Base-by-base conservation (phyloP, 352 stramenopile genomes). In the Pythium vanterpoolii region DNA sequence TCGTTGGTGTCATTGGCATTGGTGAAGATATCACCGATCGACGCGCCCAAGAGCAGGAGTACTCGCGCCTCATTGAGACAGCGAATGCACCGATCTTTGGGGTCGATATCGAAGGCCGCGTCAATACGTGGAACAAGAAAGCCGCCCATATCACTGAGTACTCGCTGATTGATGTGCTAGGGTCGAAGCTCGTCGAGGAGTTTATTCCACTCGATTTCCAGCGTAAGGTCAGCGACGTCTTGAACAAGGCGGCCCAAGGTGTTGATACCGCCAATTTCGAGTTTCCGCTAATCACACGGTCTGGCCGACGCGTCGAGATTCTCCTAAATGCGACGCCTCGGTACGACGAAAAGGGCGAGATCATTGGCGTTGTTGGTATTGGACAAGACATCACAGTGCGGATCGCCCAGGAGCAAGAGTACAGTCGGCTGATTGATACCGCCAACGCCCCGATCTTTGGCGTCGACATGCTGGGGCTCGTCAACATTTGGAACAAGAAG, bases 401-500 rank as follows among this genome's bases (percentile, higher is more conserved):
- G 39, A 83, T 95, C 9, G 87, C 90, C 4, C 83, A 97, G 34
- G 84, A 97, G 23, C 87, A 96, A 45, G 85, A 96, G 62, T 93
- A 95, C 59, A 82, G 66, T 36, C 77, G 86, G 11, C 55, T 96
- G 26, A 94, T 97, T 42, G 86, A 97, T 47, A 95, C 83, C 8
- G 87, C 89, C 4, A 96, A 97, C 49, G 82, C 86, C 18, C 83
- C 87, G 5, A 96, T 96, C 44, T 95, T 96, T 64, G 89, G 87
- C 45, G 83, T 96, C 27, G 75, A 96, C 28, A 82, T 77, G 62
- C 48, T 78, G 11, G 81, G 83, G 6, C 66, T 83, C 19, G 84
- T 96, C 21, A 94, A 93, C 54, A 93, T 94, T 66, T 96, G 87
- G 87, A 96, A 98, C 66, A 73, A 96, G 40, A 97, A 96, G 53